Evolutionary conservation across 2,329 filamentous ascomycete genomes (phyloP).

Genomic region (Pyricularia sp.): DNA sequence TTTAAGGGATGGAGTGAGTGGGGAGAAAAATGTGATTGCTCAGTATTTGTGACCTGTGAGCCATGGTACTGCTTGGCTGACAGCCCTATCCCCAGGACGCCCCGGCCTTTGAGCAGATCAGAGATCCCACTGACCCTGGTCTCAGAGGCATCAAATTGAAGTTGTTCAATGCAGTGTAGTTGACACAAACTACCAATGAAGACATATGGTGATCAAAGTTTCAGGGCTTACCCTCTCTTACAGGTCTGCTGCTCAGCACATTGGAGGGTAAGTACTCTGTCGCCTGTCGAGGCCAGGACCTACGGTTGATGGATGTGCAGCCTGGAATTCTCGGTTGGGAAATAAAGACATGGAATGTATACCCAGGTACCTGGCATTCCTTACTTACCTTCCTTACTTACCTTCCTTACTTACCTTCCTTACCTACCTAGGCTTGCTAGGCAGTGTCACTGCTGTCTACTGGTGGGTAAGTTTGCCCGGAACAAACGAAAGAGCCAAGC

Average conservation of each 20-base stretch:
- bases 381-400: neutral
- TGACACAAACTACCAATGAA: neutral
- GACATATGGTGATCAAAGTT: neutral
- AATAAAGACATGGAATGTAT: neutral
- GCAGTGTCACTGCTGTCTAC: no score
- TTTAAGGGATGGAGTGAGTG: neutral
- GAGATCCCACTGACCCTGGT: neutral
- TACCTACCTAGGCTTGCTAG: neutral
- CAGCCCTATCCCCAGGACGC: neutral
- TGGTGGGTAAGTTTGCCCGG: no score
- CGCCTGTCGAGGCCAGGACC: neutral
- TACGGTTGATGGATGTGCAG: neutral
- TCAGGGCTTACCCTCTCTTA: neutral
- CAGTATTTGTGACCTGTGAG: neutral
- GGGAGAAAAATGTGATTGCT: neutral
- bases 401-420: neutral
- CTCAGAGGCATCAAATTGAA: neutral
- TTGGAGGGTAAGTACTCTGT: neutral
- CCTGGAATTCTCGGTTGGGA: neutral
- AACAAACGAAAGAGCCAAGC: no score
- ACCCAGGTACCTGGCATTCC: neutral
- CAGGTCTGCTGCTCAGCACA: neutral
- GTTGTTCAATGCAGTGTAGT: neutral
- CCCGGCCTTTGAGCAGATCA: neutral
- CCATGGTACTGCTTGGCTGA: neutral